Evolutionary conservation across 2,329 filamentous ascomycete genomes (phyloP).

Genomic region (Clarireedia monteithiana): DNA sequence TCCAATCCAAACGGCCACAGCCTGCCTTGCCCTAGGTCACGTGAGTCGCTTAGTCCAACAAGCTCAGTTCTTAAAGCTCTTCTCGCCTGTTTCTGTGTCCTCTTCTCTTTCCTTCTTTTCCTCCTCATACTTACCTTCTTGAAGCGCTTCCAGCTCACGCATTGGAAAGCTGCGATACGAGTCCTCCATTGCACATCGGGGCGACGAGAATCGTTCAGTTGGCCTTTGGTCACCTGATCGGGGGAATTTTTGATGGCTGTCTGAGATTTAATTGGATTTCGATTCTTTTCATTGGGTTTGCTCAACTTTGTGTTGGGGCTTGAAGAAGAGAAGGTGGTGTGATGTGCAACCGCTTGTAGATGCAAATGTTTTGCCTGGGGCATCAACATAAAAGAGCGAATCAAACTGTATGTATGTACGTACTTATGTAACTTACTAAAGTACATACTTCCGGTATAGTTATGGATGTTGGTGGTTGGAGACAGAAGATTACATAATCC

Average conservation of each 20-base stretch:
- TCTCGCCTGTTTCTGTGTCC: constrained; percentile 4
- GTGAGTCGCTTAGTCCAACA: no score
- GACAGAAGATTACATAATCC: no score
- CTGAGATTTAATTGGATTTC: constrained; percentile 3
- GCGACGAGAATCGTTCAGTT: constrained; percentile 35
- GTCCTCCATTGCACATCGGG: constrained; percentile 52
- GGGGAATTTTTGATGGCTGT: constrained; percentile 32
- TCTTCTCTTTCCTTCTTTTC: constrained; percentile 11
- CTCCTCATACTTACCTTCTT: constrained; percentile 34
- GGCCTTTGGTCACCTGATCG: constrained; percentile 29
- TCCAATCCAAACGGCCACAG: no score
- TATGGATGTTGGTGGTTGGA: no score
- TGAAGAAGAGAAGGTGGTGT: constrained; percentile 29
- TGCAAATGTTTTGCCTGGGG: no score
- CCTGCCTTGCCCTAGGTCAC: no score
- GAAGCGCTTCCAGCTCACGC: constrained; percentile 24
- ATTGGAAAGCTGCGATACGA: constrained; percentile 27
- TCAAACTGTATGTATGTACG: no score
- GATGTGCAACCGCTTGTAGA: neutral
- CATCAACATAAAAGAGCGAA: no score
- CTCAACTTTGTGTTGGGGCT: constrained; percentile 24
- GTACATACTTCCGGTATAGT: no score
- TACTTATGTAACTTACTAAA: no score
- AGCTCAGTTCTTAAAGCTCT: neutral
- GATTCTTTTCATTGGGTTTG: constrained; percentile 32